Evolutionary conservation across 768 basidiomycete genomes (phyloP).

Genomic region (Mycena maculata): DNA sequence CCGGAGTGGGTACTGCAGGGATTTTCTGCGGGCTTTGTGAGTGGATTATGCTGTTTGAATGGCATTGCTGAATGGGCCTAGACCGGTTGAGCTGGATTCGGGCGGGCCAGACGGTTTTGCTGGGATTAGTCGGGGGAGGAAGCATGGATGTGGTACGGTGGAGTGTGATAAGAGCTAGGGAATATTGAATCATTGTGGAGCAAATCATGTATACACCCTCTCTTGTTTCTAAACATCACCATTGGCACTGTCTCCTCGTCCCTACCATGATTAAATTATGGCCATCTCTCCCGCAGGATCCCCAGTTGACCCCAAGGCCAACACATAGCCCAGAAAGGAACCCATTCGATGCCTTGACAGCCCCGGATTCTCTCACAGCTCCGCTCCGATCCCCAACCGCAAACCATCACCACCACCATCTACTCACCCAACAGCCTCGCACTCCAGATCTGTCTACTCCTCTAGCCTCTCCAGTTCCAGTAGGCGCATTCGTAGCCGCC

Average conservation of each 20-base stretch:
- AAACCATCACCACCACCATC: conserved; percentile 47
- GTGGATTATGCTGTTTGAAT: conserved; percentile 44
- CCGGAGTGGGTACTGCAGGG: conserved; percentile 71
- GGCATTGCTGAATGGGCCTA: conserved; percentile 40
- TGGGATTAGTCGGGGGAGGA: conserved; percentile 71
- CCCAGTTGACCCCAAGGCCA: conserved; percentile 70
- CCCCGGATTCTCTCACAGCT: conserved; percentile 26
- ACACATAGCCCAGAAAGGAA: conserved; percentile 56
- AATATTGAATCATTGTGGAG: background rate
- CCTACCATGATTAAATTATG: conserved; percentile 74
- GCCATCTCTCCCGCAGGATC: conserved; percentile 60
- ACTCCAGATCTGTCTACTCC: conserved; percentile 39
- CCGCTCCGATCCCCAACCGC: conserved; percentile 26
- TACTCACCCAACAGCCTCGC: conserved; percentile 41
- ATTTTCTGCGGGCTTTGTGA: conserved; percentile 67
- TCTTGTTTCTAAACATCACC: conserved; percentile 34
- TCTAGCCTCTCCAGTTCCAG: conserved; percentile 41
- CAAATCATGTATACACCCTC: too few species aligned
- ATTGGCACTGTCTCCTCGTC: background rate
- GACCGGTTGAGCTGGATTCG: conserved; percentile 69
- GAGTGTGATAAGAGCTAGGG: background rate
- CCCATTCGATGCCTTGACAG: conserved; percentile 64
- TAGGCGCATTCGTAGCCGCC: conserved; percentile 64
- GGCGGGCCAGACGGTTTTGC: conserved; percentile 57
- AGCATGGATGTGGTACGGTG: conserved; percentile 61